Evolutionary conservation across 306 rosid species (phyloP).

Genomic region (Gillenia trifoliata): DNA sequence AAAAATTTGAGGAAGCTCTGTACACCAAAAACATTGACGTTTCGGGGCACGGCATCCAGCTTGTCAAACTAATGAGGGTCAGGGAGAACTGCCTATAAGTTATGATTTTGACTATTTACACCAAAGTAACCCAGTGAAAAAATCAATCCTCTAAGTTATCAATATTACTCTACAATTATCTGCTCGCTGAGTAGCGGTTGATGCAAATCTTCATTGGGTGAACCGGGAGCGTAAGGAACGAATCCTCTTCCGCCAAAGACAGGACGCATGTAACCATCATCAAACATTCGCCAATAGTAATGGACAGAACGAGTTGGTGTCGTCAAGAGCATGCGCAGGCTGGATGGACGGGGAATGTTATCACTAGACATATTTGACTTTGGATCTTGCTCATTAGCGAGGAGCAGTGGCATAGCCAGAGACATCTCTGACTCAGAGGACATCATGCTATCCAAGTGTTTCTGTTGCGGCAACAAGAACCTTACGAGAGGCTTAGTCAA

Average conservation of each 20-base stretch:
- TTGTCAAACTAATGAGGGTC: not conserved
- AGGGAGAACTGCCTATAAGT: not conserved
- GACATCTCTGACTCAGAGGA: slow-evolving; percentile 16
- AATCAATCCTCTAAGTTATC: not conserved
- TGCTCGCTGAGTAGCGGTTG: slow-evolving; percentile 1
- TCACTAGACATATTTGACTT: slow-evolving; percentile 18
- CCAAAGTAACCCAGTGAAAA: not conserved
- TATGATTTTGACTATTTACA: not conserved
- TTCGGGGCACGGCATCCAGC: too few relatives aligned
- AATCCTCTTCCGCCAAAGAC: slow-evolving; percentile 63
- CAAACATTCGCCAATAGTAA: slow-evolving; percentile 43
- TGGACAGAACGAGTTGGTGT: slow-evolving; percentile 25
- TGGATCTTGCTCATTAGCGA: slow-evolving; percentile 8
- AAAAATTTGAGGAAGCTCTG: not conserved
- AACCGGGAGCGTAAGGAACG: slow-evolving; percentile 16
- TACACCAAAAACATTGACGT: not conserved
- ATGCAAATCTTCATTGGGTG: slow-evolving; percentile 12
- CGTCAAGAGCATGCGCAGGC: slow-evolving; percentile 15
- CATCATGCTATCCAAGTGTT: not conserved
- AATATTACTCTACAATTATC: not conserved
- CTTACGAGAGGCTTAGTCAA: slow-evolving; percentile 52
- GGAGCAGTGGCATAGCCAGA: slow-evolving; percentile 30
- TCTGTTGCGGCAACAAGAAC: slow-evolving; percentile 34
- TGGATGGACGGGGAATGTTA: slow-evolving; percentile 13
- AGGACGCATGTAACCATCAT: slow-evolving; percentile 53